Evolutionary conservation across 2,329 filamentous ascomycete species (phyloP), one percentile per base, ranked within the genome.

Genomic region (Ceratocystis albifundus): DNA sequence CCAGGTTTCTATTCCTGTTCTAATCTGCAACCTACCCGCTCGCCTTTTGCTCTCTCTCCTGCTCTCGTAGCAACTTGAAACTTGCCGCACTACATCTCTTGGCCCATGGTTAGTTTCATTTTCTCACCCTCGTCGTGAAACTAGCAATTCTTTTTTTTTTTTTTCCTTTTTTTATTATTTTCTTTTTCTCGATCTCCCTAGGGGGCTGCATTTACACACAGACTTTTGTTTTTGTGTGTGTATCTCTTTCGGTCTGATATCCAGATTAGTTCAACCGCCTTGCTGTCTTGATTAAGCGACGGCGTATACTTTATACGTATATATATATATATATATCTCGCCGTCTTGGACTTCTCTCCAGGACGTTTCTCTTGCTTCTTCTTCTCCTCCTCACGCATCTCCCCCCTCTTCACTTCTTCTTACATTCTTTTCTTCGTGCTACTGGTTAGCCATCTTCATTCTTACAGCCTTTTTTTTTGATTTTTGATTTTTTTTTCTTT

Each of bases 281-380:
- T 41, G 36, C 36, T 36, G 10, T 12, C 36, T 4, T 41, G 36
- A 15, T 12, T 41, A 41, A 41, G 36, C 36, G 10, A 53, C 48
- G n/a, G 12, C n/a, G 48, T 22, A 20, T 3, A 53, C 46, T 6
- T 20, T 20, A 48, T 48, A 48, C 32, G 32, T 57, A 63, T 63
- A 48, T 63, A n/a, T n/a, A n/a, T n/a, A n/a, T 48, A 48, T 57
- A 57, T 57, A 63, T 63, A 48, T 63, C 61, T 25, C 48, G 61
- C 28, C 25, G 53, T 32, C 53, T 12, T 57, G 53, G 22, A 63
- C 44, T 20, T 30, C 36, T 46, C 45, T 48, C 32, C n/a, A n/a
- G n/a, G n/a, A 17, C 20, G 22, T 17, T 6, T 44, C 22, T 17
- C 6, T 46, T 62, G 10, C 17, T 41, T 61, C 41, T 61, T 4